Percentiles rank a stretch among this genome's conserved stretches.
phyloP scores from a whole-genome alignment of 2,329 filamentous ascomycete genomes.

The Aureobasidium sp. region DNA sequence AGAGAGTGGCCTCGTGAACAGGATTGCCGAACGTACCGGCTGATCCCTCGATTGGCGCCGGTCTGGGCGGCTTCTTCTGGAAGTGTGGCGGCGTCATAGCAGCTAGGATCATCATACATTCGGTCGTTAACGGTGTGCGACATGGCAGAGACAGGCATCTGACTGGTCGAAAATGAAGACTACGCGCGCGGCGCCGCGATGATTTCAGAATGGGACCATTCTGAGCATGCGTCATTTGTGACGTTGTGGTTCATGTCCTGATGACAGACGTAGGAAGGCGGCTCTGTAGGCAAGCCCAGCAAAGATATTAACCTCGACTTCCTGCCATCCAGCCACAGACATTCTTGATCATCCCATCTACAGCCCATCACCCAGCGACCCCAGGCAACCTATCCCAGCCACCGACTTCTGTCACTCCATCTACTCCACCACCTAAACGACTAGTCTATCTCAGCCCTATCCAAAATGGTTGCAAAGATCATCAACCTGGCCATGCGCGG shows the following conservation, averaged over 20 bases:
- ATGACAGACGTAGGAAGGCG: neutral
- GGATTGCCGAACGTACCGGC: too few relatives aligned
- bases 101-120: neutral
- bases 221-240: neutral
- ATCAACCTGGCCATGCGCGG: constrained; percentile 22
- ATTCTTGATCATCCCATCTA: constrained; percentile 3
- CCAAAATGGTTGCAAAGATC: constrained; percentile 16
- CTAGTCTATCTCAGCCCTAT: neutral
- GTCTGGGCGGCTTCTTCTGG: neutral
- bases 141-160: too few relatives aligned
- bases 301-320: constrained; percentile 9
- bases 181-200: neutral
- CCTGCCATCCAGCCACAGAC: neutral
- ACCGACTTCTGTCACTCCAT: constrained; percentile 1
- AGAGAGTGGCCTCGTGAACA: too few relatives aligned
- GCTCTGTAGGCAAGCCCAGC: neutral
- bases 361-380: constrained; percentile 1
- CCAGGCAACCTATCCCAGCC: neutral
- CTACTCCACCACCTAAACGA: constrained; percentile 1
- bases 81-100: neutral
- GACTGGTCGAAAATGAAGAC: too few relatives aligned
- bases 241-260: neutral
- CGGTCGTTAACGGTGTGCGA: too few relatives aligned
- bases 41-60: too few relatives aligned
- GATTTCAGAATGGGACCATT: neutral